Evolutionary conservation across 2,329 filamentous ascomycete genomes (phyloP).

Genomic region (Emergomyces pasteurianus): DNA sequence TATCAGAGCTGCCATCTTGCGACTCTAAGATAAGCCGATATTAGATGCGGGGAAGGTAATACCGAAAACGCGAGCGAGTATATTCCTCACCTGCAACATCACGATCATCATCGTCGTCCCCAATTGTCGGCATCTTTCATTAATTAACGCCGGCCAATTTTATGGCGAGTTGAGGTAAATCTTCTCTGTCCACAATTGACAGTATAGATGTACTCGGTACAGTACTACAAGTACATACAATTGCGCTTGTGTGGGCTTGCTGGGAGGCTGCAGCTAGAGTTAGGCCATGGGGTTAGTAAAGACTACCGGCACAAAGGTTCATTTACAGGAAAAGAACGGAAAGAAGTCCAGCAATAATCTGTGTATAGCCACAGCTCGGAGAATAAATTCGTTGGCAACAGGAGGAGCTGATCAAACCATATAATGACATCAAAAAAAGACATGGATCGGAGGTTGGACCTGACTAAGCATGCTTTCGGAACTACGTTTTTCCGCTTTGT

Average conservation of each 20-base stretch:
- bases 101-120: conserved; percentile 31
- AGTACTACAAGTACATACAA: no score
- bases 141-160: neutral
- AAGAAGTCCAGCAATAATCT: neutral
- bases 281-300: neutral
- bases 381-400: neutral
- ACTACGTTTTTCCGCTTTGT: neutral
- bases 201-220: neutral
- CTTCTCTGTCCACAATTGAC: neutral
- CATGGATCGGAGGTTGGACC: neutral
- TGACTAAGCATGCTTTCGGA: neutral
- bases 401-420: neutral
- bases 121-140: conserved; percentile 19
- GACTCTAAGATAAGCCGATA: conserved; percentile 24
- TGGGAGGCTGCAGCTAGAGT: neutral
- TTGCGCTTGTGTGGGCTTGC: no score
- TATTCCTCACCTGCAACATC: conserved; percentile 26
- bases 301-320: neutral
- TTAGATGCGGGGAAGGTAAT: neutral
- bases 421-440: neutral
- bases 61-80: neutral
- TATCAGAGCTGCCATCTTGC: conserved; percentile 38
- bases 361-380: no score
- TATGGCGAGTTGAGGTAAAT: neutral
- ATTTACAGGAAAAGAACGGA: neutral